Evolutionary conservation across 179 eudicot genomes (phyloP).

Genomic region (Vitellaria paradoxa): DNA sequence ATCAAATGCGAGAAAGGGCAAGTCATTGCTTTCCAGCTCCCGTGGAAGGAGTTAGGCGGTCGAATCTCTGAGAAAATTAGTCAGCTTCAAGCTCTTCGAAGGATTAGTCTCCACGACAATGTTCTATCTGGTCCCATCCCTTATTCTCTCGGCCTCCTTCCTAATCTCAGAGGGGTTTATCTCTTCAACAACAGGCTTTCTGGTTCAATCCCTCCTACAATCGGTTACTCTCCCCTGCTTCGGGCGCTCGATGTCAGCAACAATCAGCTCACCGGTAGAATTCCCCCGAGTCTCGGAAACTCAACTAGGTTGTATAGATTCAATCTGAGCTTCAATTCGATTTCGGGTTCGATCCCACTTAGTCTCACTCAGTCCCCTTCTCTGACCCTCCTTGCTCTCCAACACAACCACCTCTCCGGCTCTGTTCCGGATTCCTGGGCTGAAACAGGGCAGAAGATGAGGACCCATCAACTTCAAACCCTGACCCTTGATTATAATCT

Average conservation of each 20-base stretch:
- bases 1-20: conserved; percentile 62
- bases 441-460: conserved; percentile 10
- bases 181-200: conserved; percentile 74
- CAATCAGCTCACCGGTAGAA: conserved; percentile 57
- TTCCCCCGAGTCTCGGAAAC: conserved; percentile 48
- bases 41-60: conserved; percentile 68
- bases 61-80: conserved; percentile 58
- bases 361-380: conserved; percentile 49
- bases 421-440: conserved; percentile 63
- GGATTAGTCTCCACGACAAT: conserved; percentile 84
- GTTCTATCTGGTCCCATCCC: conserved; percentile 64
- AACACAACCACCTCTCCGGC: conserved; percentile 71
- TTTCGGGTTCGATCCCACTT: conserved; percentile 58
- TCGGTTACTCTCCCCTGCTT: conserved; percentile 40
- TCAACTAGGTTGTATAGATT: conserved; percentile 57
- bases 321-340: conserved; percentile 63
- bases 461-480: conserved; percentile 30
- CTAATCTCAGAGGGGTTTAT: conserved; percentile 70
- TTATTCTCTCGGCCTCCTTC: conserved; percentile 59
- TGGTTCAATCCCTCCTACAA: conserved; percentile 65
- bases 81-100: conserved; percentile 50
- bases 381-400: conserved; percentile 56
- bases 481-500: conserved; percentile 59
- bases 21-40: conserved; percentile 66
- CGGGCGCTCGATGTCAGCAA: conserved; percentile 68